Evolutionary conservation across 176 grass and related monocot species (phyloP).

Genomic region (Cymbopogon citratus): DNA sequence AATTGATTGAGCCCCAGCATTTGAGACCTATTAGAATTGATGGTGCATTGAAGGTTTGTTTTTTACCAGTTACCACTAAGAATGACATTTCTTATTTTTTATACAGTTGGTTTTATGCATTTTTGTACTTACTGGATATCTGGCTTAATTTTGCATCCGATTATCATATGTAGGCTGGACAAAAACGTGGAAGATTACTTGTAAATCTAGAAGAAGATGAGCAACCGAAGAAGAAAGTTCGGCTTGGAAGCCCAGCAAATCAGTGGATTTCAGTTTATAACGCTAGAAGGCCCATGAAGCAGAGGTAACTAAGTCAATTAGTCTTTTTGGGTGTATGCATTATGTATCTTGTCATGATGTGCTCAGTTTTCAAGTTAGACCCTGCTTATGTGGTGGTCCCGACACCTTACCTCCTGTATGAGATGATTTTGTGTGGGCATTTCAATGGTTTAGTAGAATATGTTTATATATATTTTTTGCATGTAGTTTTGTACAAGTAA

Average conservation of each 20-base stretch:
- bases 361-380: neutral
- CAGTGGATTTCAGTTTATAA: constrained; percentile 99
- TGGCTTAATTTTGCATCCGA: constrained; percentile 2
- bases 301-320: constrained; percentile 61
- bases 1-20: constrained; percentile 87
- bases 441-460: neutral
- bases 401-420: neutral
- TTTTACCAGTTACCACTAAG: constrained; percentile 16
- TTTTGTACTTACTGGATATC: neutral
- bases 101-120: neutral
- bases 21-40: constrained; percentile 96
- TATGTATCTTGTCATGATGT: constrained; percentile 2
- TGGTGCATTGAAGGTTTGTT: constrained; percentile 84
- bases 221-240: constrained; percentile 96
- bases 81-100: neutral
- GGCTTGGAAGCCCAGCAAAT: constrained; percentile 88
- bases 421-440: neutral
- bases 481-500: neutral
- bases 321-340: neutral
- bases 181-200: constrained; percentile 84
- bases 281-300: constrained; percentile 91
- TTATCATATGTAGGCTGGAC: constrained; percentile 70
- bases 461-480: neutral
- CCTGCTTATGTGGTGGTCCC: neutral
- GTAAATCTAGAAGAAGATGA: constrained; percentile 94